Percentiles rank a stretch among this genome's conserved stretches.
phyloP scores from a whole-genome alignment of 1,284 basidiomycete species.

The Heterobasidion occidentale region DNA sequence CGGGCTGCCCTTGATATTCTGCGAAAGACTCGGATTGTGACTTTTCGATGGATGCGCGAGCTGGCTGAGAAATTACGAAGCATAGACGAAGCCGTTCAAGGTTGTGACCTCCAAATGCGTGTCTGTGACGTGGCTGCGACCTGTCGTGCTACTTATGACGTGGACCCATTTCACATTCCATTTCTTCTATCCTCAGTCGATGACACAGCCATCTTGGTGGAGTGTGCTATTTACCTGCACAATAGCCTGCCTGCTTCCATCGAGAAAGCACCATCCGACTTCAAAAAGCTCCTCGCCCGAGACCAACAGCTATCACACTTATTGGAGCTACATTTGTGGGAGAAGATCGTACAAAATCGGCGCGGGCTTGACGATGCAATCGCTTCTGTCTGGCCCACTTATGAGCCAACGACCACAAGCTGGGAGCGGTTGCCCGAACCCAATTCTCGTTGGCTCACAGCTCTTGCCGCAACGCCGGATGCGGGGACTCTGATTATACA shows the following conservation, averaged over 20 bases:
- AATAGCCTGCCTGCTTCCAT: conserved; percentile 18
- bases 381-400: conserved; percentile 26
- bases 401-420: conserved; percentile 14
- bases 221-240: conserved; percentile 26
- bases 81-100: conserved; percentile 12
- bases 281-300: conserved; percentile 15
- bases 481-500: conserved; percentile 21
- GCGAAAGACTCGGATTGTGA: conserved; percentile 20
- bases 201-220: conserved; percentile 24
- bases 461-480: not conserved
- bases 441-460: conserved; percentile 30
- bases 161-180: conserved; percentile 14
- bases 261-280: not conserved
- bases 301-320: conserved; percentile 21
- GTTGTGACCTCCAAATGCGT: conserved; percentile 16
- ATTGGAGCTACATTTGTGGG: conserved; percentile 15
- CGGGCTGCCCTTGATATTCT: conserved; percentile 18
- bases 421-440: conserved; percentile 23
- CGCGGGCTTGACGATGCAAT: conserved; percentile 28
- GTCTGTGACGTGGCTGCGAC: conserved; percentile 27
- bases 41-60: conserved; percentile 28
- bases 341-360: conserved; percentile 6
- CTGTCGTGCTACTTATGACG: conserved; percentile 34
- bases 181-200: not conserved
- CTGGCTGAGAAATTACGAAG: conserved; percentile 18